These are phyloP conservation scores for Oxytropis ochrocephala DNA, from an alignment of 306 rosid genomes.

Conservation along the genomic window DNA sequence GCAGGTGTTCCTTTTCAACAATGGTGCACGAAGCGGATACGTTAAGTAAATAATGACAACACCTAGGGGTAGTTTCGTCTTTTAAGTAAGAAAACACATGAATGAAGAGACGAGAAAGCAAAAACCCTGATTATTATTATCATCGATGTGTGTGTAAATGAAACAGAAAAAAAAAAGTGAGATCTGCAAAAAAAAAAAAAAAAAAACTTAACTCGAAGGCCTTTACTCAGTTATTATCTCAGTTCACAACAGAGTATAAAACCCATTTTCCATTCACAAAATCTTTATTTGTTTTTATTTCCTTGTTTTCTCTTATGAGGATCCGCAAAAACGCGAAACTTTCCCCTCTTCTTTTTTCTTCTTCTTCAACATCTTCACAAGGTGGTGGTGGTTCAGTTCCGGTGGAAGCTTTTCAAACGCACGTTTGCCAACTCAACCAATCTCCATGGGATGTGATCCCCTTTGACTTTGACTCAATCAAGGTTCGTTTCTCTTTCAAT, in stretches of 20 bases:
- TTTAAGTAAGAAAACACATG: constrained; percentile 20
- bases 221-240: not conserved
- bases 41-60: constrained; percentile 16
- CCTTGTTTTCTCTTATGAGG: constrained; percentile 40
- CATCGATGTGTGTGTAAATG: constrained; percentile 50
- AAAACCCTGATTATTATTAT: constrained; percentile 49
- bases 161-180: constrained; percentile 29
- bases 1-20: constrained; percentile 16
- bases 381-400: constrained; percentile 29
- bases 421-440: constrained; percentile 75
- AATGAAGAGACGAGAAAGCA: constrained; percentile 41
- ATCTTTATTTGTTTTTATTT: not conserved
- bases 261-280: not conserved
- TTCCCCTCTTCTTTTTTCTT: constrained; percentile 42
- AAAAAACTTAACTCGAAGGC: too few relatives aligned
- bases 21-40: not conserved
- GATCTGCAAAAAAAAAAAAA: constrained; percentile 44
- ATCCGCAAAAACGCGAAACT: constrained; percentile 74
- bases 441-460: constrained; percentile 87
- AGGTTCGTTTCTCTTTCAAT: constrained; percentile 36
- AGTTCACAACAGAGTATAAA: not conserved
- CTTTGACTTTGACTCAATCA: constrained; percentile 34
- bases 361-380: constrained; percentile 16
- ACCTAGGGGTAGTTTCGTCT: constrained; percentile 37
- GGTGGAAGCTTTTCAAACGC: constrained; percentile 33